Conservation (phyloP, 805 yeast species). For the Candida easanensis region DNA sequence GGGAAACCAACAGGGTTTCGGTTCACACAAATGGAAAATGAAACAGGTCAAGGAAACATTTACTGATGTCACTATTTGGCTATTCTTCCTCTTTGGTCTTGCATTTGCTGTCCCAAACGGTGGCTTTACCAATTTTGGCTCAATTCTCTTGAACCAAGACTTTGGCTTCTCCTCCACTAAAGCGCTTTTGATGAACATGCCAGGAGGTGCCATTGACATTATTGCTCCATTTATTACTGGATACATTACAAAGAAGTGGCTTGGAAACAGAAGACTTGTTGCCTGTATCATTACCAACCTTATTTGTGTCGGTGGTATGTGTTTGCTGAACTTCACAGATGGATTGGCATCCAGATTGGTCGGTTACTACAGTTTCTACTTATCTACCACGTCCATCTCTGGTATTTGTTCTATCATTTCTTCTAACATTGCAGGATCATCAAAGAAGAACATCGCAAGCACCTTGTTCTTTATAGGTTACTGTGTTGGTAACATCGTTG, state of each 20-base stretch:
- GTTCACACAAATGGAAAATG: not conserved
- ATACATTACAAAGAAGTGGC: constrained; percentile 17
- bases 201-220: constrained; percentile 23
- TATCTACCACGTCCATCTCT: too few species aligned
- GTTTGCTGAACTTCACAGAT: constrained; percentile 28
- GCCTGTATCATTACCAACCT: constrained; percentile 28
- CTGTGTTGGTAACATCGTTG: constrained; percentile 49
- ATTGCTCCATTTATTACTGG: too few species aligned
- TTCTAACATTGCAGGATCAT: constrained; percentile 61
- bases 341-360: constrained; percentile 8
- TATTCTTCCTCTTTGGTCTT: not conserved
- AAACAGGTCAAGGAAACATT: constrained; percentile 1
- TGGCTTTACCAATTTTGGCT: constrained; percentile 2
- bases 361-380: constrained; percentile 18
- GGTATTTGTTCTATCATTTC: too few species aligned
- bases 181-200: constrained; percentile 29
- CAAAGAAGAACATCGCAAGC: constrained; percentile 59
- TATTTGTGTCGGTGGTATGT: constrained; percentile 26
- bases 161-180: constrained; percentile 23
- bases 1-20: constrained; percentile 1
- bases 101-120: constrained; percentile 1
- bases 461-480: constrained; percentile 59
- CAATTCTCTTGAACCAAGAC: constrained; percentile 4
- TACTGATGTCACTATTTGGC: not conserved
- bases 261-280: not conserved